Percentiles rank a stretch among this genome's conserved stretches.
Evolutionary conservation across 2,329 filamentous ascomycete genomes (phyloP).

Genomic region (Fusarium foetens): DNA sequence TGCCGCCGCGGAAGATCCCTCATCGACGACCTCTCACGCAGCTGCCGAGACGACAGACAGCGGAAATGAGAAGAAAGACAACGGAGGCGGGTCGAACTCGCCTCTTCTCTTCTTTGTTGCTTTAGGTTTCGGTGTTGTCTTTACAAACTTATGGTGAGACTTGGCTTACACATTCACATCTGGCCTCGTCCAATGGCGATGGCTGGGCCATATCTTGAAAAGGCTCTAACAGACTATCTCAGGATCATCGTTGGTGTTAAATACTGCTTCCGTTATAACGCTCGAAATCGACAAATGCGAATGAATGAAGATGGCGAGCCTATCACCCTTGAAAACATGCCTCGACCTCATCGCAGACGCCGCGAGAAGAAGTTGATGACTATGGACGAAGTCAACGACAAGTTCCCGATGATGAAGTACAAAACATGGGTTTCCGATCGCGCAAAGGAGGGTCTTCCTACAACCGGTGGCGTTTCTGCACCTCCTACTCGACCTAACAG

Average conservation of each 20-base stretch:
- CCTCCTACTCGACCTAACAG: constrained; percentile 79
- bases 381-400: constrained; percentile 98
- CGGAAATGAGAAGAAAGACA: constrained; percentile 27
- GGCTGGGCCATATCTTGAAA: constrained; percentile 2
- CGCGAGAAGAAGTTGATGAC: constrained; percentile 99
- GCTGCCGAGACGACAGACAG: constrained; percentile 29
- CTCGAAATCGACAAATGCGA: constrained; percentile 84
- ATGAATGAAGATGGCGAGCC: constrained; percentile 84
- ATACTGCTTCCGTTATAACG: constrained; percentile 99
- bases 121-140: constrained; percentile 95
- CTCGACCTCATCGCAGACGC: constrained; percentile 82
- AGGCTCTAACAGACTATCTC: constrained; percentile 42
- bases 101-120: constrained; percentile 84
- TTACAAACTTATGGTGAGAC: constrained; percentile 95
- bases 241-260: constrained; percentile 99
- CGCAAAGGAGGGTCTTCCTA: constrained; percentile 83
- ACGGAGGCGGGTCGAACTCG: constrained; percentile 52
- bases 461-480: constrained; percentile 82
- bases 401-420: constrained; percentile 96
- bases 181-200: constrained; percentile 70
- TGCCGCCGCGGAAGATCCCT: constrained; percentile 31
- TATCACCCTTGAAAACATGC: constrained; percentile 88
- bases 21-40: constrained; percentile 35
- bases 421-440: constrained; percentile 91
- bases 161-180: constrained; percentile 12